Evolutionary conservation across 2,329 filamentous ascomycete species (phyloP).

Genomic region (Curvularia verruculosa): DNA sequence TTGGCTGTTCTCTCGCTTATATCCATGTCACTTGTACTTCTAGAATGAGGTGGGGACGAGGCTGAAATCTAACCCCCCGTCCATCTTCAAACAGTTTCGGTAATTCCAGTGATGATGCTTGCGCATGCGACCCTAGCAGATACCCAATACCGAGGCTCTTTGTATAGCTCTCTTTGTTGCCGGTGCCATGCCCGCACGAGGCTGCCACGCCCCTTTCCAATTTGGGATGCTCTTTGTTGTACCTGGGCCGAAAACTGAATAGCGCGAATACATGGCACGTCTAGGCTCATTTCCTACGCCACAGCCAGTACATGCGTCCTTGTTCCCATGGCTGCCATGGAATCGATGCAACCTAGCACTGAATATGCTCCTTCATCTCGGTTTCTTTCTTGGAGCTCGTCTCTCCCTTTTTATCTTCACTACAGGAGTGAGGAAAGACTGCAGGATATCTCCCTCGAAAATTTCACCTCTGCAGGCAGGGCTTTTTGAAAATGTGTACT

Average conservation of each 20-base stretch:
- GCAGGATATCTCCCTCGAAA: not conserved
- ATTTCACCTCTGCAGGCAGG: not conserved
- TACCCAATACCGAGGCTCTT: conserved; percentile 9
- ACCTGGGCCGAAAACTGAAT: conserved; percentile 7
- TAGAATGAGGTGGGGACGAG: not conserved
- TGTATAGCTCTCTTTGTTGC: conserved; percentile 10
- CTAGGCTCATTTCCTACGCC: conserved; percentile 10
- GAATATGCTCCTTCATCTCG: conserved; percentile 1
- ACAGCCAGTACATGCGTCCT: conserved; percentile 10
- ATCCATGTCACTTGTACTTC: not conserved
- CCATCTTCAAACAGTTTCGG: not conserved
- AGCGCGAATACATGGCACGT: conserved; percentile 12
- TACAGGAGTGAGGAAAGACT: conserved; percentile 1
- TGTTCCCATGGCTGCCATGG: conserved; percentile 11
- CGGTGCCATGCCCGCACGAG: conserved; percentile 1
- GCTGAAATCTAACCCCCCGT: not conserved
- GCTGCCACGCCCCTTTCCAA: not conserved
- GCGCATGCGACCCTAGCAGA: not conserved
- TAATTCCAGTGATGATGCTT: not conserved
- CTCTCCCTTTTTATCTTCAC: not conserved
- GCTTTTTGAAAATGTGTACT: not conserved
- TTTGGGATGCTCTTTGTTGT: conserved; percentile 10
- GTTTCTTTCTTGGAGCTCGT: conserved; percentile 9
- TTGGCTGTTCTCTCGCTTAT: conserved; percentile 1
- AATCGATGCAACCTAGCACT: not conserved